These are phyloP conservation scores for Lenwebbia sp. DNA, from an alignment of 345 rosid genomes.

Conservation along the genomic window DNA sequence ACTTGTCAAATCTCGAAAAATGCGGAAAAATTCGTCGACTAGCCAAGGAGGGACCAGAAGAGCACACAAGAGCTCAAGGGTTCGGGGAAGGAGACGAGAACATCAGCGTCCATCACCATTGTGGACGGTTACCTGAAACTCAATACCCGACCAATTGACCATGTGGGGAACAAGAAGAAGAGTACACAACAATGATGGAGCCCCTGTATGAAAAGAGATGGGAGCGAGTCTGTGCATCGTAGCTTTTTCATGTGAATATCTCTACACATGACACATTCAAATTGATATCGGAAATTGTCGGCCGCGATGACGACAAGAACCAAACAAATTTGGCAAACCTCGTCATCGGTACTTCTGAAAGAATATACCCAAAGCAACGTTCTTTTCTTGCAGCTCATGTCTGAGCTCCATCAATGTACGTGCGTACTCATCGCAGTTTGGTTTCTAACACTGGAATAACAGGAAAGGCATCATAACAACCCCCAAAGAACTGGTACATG, in stretches of 20 bases:
- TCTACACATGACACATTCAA: not conserved
- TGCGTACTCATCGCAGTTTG: not conserved
- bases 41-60: not conserved
- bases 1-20: not conserved
- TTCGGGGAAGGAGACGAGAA: not conserved
- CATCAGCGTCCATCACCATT: not conserved
- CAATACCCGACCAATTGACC: not conserved
- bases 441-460: not conserved
- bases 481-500: too few species aligned
- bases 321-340: not conserved
- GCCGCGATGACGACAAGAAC: not conserved
- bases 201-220: not conserved
- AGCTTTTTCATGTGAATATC: not conserved
- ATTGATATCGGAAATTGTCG: not conserved
- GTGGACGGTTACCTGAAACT: not conserved
- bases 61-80: not conserved
- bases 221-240: not conserved
- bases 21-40: not conserved
- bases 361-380: not conserved
- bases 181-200: not conserved
- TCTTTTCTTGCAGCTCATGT: not conserved
- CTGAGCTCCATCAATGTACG: not conserved
- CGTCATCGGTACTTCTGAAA: not conserved
- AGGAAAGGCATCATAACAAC: not conserved
- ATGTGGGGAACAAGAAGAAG: not conserved